Evolutionary conservation across 2,329 filamentous ascomycete genomes (phyloP).

Genomic region (Ophiocordyceps sinensis): DNA sequence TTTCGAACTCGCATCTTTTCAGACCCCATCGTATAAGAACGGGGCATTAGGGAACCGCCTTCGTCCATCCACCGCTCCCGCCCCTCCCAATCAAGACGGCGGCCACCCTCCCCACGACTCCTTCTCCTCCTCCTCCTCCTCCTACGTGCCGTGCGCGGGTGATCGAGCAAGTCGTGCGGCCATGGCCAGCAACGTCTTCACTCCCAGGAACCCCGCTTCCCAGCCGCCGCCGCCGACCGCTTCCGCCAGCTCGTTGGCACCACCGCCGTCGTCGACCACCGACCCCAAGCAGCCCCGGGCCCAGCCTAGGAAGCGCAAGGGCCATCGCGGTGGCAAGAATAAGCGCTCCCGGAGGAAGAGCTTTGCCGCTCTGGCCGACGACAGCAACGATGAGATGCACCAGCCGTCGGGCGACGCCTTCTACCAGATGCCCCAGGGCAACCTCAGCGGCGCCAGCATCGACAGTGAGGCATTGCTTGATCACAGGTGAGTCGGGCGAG

Average conservation of each 20-base stretch:
- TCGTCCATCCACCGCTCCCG: no score
- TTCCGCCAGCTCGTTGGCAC: conserved; percentile 1
- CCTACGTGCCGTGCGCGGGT: not conserved
- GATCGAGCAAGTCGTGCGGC: not conserved
- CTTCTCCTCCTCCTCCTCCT: not conserved
- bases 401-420: conserved; percentile 25
- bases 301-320: conserved; percentile 46
- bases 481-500: conserved; percentile 46
- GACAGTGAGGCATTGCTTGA: conserved; percentile 82
- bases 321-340: conserved; percentile 65
- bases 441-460: conserved; percentile 70
- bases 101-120: not conserved
- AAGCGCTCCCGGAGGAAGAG: conserved; percentile 65
- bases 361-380: conserved; percentile 53
- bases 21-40: no score
- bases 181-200: conserved; percentile 1
- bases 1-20: no score
- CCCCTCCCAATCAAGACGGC: no score
- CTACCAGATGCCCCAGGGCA: conserved; percentile 36
- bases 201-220: not conserved
- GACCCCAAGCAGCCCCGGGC: conserved; percentile 4
- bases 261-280: not conserved
- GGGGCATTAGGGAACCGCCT: no score
- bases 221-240: not conserved
- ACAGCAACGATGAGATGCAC: conserved; percentile 25